Evolutionary conservation across 208 protist genomes (phyloP).

Genomic region (Leishmania tarentolae): DNA sequence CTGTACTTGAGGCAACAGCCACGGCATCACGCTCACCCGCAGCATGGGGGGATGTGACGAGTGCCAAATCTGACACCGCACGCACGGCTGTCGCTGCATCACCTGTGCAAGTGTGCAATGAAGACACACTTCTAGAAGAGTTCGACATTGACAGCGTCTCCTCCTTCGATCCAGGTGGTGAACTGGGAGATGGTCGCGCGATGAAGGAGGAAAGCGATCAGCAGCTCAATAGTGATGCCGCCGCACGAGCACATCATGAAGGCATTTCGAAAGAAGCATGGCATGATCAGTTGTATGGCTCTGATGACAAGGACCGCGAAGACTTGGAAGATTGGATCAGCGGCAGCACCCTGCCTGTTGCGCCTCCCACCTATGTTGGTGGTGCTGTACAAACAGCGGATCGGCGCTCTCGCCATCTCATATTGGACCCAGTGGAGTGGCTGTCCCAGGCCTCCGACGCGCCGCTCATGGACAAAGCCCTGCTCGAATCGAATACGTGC

Average conservation of each 20-base stretch:
- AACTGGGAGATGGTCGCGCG: background rate
- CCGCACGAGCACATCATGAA: background rate
- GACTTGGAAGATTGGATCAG: background rate
- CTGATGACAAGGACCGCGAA: background rate
- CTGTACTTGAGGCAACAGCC: background rate
- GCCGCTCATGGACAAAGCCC: slow-evolving; percentile 45
- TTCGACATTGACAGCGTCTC: background rate
- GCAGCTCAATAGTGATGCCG: background rate
- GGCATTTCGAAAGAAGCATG: background rate
- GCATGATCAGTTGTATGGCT: background rate
- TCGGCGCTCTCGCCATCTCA: slow-evolving; percentile 16
- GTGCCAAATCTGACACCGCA: background rate
- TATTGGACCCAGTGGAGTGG: slow-evolving; percentile 62
- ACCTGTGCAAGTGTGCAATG: background rate
- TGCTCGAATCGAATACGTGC: slow-evolving; percentile 16
- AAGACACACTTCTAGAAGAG: background rate
- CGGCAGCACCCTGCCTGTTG: background rate
- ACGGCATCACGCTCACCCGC: background rate
- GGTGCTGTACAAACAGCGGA: background rate
- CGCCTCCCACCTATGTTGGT: background rate
- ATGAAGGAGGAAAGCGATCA: background rate
- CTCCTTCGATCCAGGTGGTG: background rate
- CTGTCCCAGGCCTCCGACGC: slow-evolving; percentile 39
- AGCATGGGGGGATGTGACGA: background rate
- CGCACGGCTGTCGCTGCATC: background rate